Conservation (phyloP, 1,139 yeast genomes). For the Nakaseomyces kungkrabaensis region DNA sequence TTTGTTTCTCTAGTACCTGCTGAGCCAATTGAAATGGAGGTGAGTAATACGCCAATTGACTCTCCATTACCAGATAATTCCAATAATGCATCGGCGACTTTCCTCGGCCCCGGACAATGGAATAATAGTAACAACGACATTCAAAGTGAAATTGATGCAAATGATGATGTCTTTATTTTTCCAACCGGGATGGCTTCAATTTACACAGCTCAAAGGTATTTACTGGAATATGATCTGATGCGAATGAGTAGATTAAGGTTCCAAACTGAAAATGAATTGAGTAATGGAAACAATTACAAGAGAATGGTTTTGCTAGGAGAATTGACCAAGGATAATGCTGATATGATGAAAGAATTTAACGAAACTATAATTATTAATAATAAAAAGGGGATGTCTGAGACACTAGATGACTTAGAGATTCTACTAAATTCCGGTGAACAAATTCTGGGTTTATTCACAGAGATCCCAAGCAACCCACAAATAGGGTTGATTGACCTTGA, state of each 20-base stretch:
- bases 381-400: constrained; percentile 59
- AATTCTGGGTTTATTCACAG: constrained; percentile 68
- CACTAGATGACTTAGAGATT: constrained; percentile 44
- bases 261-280: constrained; percentile 2
- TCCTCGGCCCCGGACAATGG: neutral
- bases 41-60: neutral
- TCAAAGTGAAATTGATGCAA: constrained; percentile 11
- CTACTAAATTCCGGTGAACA: constrained; percentile 52
- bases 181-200: constrained; percentile 94
- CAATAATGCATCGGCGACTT: constrained; percentile 1
- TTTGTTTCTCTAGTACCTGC: neutral
- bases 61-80: neutral
- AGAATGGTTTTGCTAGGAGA: constrained; percentile 90
- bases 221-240: constrained; percentile 34
- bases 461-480: constrained; percentile 89
- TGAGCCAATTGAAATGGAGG: neutral
- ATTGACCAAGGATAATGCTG: constrained; percentile 88
- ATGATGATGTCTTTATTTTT: constrained; percentile 61
- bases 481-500: constrained; percentile 71
- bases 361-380: constrained; percentile 75
- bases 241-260: constrained; percentile 23
- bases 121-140: neutral
- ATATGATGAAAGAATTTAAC: constrained; percentile 80
- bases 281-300: constrained; percentile 30
- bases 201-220: constrained; percentile 67